phyloP scores from a whole-genome alignment of 2,329 filamentous ascomycete species.

The Neonectria coccinea region DNA sequence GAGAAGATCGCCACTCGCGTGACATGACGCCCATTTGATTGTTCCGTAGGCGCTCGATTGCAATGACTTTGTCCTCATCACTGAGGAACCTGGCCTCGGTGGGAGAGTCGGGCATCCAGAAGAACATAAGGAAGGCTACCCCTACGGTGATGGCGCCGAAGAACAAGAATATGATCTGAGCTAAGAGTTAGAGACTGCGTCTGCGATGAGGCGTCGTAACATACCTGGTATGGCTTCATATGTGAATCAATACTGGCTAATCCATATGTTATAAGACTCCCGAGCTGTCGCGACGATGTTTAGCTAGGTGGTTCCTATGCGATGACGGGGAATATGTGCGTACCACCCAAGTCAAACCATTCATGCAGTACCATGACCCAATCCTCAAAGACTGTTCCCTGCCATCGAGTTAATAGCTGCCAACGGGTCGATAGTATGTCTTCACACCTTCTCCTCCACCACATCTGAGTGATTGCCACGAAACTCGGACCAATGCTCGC shows the following conservation, averaged over 20 bases:
- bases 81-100: slow-evolving; percentile 63
- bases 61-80: slow-evolving; percentile 63
- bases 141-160: slow-evolving; percentile 64
- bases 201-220: not conserved
- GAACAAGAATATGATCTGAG: slow-evolving; percentile 63
- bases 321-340: slow-evolving; percentile 18
- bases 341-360: slow-evolving; percentile 68
- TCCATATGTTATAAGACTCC: slow-evolving; percentile 68
- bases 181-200: not conserved
- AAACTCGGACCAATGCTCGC: slow-evolving; percentile 61
- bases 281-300: slow-evolving; percentile 50
- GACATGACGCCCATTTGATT: slow-evolving; percentile 68
- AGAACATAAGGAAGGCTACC: slow-evolving; percentile 59
- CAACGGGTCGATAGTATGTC: not conserved
- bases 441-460: slow-evolving; percentile 65
- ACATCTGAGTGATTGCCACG: slow-evolving; percentile 70
- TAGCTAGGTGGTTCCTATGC: not conserved
- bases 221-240: slow-evolving; percentile 61
- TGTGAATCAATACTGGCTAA: slow-evolving; percentile 66
- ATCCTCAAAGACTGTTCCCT: slow-evolving; percentile 68
- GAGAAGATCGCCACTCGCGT: slow-evolving; percentile 63
- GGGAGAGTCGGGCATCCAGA: slow-evolving; percentile 63
- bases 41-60: slow-evolving; percentile 64
- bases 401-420: slow-evolving; percentile 19
- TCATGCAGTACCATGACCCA: slow-evolving; percentile 71